Percentiles rank a stretch among this genome's conserved stretches.
Evolutionary conservation across 192 early-diverging fungal species (phyloP).

Genomic region (Pilobolus umbonatus): DNA sequence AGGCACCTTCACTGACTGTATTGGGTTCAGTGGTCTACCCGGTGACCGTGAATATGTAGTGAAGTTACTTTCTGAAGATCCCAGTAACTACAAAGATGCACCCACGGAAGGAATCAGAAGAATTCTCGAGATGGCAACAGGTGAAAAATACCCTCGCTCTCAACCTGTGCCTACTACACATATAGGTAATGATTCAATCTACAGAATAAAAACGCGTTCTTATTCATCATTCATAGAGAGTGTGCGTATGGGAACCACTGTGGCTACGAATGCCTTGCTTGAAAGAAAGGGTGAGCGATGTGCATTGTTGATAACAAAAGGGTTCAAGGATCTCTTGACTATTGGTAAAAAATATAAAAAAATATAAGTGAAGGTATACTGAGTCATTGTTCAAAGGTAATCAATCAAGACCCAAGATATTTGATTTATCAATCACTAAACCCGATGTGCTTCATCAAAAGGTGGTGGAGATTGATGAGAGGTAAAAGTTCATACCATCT

Average conservation of each 20-base stretch:
- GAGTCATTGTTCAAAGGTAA: conserved; percentile 53
- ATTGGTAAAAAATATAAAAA: conserved; percentile 39
- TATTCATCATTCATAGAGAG: conserved; percentile 13
- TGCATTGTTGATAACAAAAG: conserved; percentile 86
- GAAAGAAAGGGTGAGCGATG: conserved; percentile 86
- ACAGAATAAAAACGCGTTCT: conserved; percentile 1
- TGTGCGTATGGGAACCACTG: conserved; percentile 96
- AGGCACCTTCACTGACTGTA: conserved; percentile 96
- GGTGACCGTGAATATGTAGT: conserved; percentile 66
- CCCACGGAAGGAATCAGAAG: conserved; percentile 92
- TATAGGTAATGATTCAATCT: conserved; percentile 43
- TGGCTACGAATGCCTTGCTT: conserved; percentile 90
- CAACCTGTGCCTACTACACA: conserved; percentile 65
- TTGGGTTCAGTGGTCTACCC: conserved; percentile 63
- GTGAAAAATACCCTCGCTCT: conserved; percentile 59
- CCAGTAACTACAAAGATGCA: conserved; percentile 84
- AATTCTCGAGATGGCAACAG: conserved; percentile 77
- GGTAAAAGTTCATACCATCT: too few relatives aligned
- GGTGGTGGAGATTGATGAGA: conserved; percentile 82
- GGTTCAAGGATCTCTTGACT: conserved; percentile 78
- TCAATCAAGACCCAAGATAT: conserved; percentile 91
- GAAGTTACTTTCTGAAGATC: conserved; percentile 91
- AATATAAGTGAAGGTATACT: background rate
- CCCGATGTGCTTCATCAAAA: conserved; percentile 82
- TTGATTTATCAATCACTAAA: conserved; percentile 82